A percentile compares a stretch with the other conserved stretches of the same genome.
These are phyloP conservation scores for Colletotrichum sp. DNA, from an alignment of 2,329 filamentous ascomycete genomes.

Conservation along the genomic window DNA sequence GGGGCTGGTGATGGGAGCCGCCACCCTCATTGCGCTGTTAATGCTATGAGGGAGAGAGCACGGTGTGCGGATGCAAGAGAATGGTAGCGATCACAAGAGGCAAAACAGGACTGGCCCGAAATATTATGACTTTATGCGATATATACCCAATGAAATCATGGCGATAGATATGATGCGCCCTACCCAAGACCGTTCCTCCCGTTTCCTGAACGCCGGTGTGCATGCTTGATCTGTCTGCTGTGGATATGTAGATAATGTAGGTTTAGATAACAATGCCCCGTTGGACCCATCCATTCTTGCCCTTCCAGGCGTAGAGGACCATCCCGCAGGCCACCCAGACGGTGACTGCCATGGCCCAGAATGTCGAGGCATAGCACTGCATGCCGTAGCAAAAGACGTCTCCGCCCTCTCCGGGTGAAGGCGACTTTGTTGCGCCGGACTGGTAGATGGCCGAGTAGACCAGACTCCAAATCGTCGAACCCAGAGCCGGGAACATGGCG, in stretches of 20 bases:
- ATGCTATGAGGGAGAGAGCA: neutral
- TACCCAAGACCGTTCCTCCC: neutral
- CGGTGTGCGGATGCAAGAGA: neutral
- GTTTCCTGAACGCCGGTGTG: neutral
- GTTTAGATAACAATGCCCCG: slow-evolving; percentile 71
- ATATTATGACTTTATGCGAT: slow-evolving; percentile 15
- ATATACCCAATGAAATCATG: slow-evolving; percentile 18
- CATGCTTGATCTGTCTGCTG: neutral
- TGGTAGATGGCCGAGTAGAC: slow-evolving; percentile 88
- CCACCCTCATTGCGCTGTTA: neutral
- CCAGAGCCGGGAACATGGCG: slow-evolving; percentile 86
- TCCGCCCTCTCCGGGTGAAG: slow-evolving; percentile 37
- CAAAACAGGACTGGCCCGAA: slow-evolving; percentile 11
- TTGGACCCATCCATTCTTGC: slow-evolving; percentile 74
- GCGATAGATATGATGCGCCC: slow-evolving; percentile 1
- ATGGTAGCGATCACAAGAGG: neutral
- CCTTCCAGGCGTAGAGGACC: slow-evolving; percentile 83
- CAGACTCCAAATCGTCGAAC: slow-evolving; percentile 87
- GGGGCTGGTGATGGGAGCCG: neutral
- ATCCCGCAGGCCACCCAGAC: slow-evolving; percentile 78
- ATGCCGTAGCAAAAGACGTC: slow-evolving; percentile 79
- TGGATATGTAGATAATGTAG: neutral
- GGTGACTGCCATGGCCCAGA: slow-evolving; percentile 84
- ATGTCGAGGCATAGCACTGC: slow-evolving; percentile 79
- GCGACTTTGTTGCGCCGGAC: slow-evolving; percentile 58